Evolutionary conservation across 257 asterid genomes (phyloP), one percentile per base, ranked within the genome.

Genomic region (Echium plantagineum): DNA sequence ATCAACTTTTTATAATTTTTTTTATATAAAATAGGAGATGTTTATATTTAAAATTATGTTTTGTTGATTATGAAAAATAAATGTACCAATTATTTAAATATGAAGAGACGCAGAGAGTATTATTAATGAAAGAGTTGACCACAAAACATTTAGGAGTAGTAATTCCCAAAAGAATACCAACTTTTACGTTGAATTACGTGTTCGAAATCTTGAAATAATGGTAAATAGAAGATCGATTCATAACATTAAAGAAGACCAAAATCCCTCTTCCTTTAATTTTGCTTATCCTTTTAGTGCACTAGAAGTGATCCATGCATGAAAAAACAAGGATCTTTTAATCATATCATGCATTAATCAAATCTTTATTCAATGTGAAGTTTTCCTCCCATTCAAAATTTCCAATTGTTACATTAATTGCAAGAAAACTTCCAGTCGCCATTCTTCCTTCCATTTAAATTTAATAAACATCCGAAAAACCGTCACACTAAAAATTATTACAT

Each of bases 251-350:
- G 20, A 55, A 24, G 32, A 15, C 59, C 16, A 21, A 55, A 20
- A 21, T 30, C 31, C 9, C 9, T 54, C 53, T 60, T 64, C 52
- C 75, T 63, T 59, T 31, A 28, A 24, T 24, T 24, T 24, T 24
- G 26, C 22, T 21, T 64, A 69, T 69, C 55, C 58, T 61, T 78
- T 78, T 85, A 75, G 87, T 87, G 80, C 52, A 76, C 74, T 72
- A 67, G 72, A 73, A 75, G 77, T 72, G 85, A 87, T 84, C 96
- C 94, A 71, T 67, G 75, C 94, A 71, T 67, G 75, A 82, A 82
- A 82, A 82, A 82, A 82, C 87, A 76, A 82, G 81, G 86, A 81
- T 79, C 78, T 64, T 59, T 35, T 7, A 28, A 64, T 51, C 76
- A 62, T 63, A 53, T 1, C 38, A 56, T 56, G 67, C 59, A 66